phyloP scores from a whole-genome alignment of 108 stramenopile species.

The Hondaea fermentalgiana region DNA sequence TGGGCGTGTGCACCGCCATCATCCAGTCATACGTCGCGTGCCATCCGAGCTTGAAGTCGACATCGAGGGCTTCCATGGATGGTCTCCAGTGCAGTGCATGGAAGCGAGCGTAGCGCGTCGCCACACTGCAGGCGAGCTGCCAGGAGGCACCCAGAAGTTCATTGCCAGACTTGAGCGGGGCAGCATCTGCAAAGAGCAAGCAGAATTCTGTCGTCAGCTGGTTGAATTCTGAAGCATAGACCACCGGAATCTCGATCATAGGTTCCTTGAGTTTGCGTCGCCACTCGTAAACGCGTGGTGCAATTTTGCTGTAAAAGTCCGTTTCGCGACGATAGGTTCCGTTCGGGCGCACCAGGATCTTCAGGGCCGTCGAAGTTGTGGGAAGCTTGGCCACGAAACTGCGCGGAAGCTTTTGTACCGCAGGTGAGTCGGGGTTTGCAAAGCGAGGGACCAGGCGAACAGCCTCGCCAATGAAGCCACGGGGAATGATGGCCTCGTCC shows the following conservation, averaged over 20 bases:
- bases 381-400: background rate
- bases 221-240: background rate
- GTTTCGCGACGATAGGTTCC: background rate
- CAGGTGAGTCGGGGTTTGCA: background rate
- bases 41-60: background rate
- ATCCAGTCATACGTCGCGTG: background rate
- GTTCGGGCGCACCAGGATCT: background rate
- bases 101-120: background rate
- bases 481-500: background rate
- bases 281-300: background rate
- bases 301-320: background rate
- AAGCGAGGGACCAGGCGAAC: background rate
- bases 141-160: background rate
- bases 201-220: background rate
- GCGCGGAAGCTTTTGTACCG: background rate
- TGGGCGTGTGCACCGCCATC: background rate
- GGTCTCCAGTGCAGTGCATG: background rate
- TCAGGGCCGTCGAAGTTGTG: background rate
- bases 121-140: background rate
- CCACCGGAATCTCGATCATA: background rate
- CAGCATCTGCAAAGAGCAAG: background rate
- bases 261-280: background rate
- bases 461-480: background rate
- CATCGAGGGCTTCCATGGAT: background rate
- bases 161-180: background rate